Evolutionary conservation across 495 filamentous ascomycete genomes (phyloP).

Genomic region (Talaromyces proteolyticus): DNA sequence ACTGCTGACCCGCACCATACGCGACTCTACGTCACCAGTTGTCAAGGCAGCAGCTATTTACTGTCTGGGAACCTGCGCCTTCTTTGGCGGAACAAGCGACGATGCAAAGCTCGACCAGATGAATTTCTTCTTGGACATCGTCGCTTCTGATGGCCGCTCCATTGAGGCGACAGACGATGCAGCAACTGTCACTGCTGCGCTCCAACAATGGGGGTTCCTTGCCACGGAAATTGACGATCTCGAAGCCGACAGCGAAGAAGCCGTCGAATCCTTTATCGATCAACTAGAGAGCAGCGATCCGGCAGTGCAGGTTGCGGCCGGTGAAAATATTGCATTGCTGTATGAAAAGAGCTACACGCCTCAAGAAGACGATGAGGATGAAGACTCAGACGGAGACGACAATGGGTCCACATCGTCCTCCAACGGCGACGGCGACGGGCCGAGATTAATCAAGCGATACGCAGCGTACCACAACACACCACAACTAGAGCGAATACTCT

Average conservation of each 20-base stretch:
- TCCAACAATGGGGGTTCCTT: conserved; percentile 84
- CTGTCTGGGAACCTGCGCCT: conserved; percentile 63
- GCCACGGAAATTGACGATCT: conserved; percentile 80
- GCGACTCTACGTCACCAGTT: conserved; percentile 57
- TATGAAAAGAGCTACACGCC: conserved; percentile 76
- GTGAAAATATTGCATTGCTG: conserved; percentile 83
- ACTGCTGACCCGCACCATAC: conserved; percentile 61
- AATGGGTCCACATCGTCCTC: conserved; percentile 29
- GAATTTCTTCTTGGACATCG: conserved; percentile 77
- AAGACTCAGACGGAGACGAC: conserved; percentile 41
- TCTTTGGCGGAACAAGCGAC: conserved; percentile 73
- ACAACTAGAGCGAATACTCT: conserved; percentile 46
- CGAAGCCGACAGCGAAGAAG: conserved; percentile 62
- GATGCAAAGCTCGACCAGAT: conserved; percentile 70
- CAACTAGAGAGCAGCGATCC: conserved; percentile 77
- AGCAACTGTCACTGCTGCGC: conserved; percentile 73
- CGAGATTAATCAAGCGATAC: conserved; percentile 59
- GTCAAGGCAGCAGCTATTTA: conserved; percentile 74
- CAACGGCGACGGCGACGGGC: conserved; percentile 29
- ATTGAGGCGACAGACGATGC: conserved; percentile 70
- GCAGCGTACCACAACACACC: conserved; percentile 49
- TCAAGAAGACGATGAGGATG: conserved; percentile 56
- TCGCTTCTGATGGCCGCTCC: conserved; percentile 74
- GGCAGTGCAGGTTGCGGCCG: conserved; percentile 77
- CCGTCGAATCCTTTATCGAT: conserved; percentile 83